Percentiles rank a stretch among this genome's conserved stretches.
These are phyloP conservation scores for Elongisporangium prolatum DNA, from an alignment of 352 stramenopile genomes.

Conservation along the genomic window DNA sequence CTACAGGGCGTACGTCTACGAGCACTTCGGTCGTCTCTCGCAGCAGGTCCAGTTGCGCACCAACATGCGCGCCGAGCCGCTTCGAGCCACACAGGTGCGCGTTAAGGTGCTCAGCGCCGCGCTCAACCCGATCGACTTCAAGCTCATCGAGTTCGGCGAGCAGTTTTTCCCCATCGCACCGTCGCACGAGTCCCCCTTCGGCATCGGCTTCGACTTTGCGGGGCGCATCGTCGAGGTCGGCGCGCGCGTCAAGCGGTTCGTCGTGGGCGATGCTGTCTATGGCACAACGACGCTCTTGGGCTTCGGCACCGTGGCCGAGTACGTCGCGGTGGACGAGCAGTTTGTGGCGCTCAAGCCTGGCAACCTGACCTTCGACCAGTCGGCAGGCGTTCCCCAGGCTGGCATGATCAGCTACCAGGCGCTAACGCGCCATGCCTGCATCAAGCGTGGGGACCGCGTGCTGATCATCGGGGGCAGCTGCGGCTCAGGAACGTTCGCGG, in stretches of 20 bases:
- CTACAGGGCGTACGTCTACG: conserved; percentile 9
- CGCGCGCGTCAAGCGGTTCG: conserved; percentile 16
- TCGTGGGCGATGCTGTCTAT: conserved; percentile 28
- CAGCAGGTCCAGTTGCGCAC: conserved; percentile 2
- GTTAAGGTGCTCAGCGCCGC: conserved; percentile 10
- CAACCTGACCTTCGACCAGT: conserved; percentile 30
- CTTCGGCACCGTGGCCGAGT: conserved; percentile 31
- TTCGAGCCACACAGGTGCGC: conserved; percentile 5
- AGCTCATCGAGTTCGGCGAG: conserved; percentile 12
- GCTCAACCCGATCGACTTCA: conserved; percentile 17
- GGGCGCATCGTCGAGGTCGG: conserved; percentile 28
- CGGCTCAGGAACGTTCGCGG: conserved; percentile 43
- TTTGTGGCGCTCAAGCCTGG: conserved; percentile 32
- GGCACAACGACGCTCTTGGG: conserved; percentile 8
- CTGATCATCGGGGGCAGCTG: conserved; percentile 57
- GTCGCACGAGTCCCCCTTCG: conserved; percentile 19
- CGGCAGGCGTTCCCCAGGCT: conserved; percentile 20
- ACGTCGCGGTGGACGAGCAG: conserved; percentile 19
- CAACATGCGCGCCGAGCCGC: background rate
- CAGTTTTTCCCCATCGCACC: conserved; percentile 13
- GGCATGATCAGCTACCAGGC: conserved; percentile 30
- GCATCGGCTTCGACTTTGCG: conserved; percentile 33
- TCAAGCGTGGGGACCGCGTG: conserved; percentile 24
- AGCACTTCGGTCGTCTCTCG: conserved; percentile 1
- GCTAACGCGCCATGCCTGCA: conserved; percentile 19